Percentiles rank a stretch among this genome's conserved stretches.
phyloP scores from a whole-genome alignment of 768 basidiomycete genomes.

The Tylopilus vinaceipallidus region DNA sequence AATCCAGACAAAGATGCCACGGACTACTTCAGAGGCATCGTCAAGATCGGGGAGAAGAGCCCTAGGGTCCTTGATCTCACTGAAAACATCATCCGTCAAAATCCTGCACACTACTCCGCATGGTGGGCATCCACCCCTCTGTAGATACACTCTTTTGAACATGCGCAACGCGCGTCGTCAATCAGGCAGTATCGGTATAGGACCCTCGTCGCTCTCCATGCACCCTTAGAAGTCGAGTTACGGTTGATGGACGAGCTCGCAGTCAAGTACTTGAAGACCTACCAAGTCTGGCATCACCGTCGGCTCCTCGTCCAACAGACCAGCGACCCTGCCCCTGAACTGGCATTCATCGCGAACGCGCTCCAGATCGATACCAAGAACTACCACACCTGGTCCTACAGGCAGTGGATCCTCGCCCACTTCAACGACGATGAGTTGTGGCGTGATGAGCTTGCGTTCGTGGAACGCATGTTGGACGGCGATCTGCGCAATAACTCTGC shows the following conservation, averaged over 20 bases:
- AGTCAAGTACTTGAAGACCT: conserved; percentile 83
- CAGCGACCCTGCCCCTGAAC: conserved; percentile 59
- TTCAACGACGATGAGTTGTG: conserved; percentile 76
- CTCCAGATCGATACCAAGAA: conserved; percentile 87
- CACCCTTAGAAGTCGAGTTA: conserved; percentile 75
- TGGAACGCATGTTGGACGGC: conserved; percentile 61
- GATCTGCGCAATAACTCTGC: conserved; percentile 96
- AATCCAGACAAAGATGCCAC: conserved; percentile 86
- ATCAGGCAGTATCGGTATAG: conserved; percentile 93
- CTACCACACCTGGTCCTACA: conserved; percentile 98
- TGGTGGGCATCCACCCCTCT: conserved; percentile 55
- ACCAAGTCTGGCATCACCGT: conserved; percentile 97
- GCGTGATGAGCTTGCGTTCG: conserved; percentile 71
- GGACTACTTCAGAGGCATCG: conserved; percentile 86
- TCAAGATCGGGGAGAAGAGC: conserved; percentile 75
- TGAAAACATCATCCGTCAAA: conserved; percentile 82
- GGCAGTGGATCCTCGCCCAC: conserved; percentile 89
- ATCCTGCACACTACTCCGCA: conserved; percentile 96
- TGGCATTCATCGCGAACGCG: conserved; percentile 72
- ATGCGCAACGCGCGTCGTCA: neutral
- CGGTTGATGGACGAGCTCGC: conserved; percentile 86
- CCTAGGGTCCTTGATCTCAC: conserved; percentile 83
- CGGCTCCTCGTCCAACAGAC: conserved; percentile 66
- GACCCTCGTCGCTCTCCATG: conserved; percentile 67
- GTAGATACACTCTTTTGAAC: neutral